A percentile compares a stretch with the other conserved stretches of the same genome.
Evolutionary conservation across 139 green algal genomes (phyloP).

Genomic region (Monoraphidium neglectum): DNA sequence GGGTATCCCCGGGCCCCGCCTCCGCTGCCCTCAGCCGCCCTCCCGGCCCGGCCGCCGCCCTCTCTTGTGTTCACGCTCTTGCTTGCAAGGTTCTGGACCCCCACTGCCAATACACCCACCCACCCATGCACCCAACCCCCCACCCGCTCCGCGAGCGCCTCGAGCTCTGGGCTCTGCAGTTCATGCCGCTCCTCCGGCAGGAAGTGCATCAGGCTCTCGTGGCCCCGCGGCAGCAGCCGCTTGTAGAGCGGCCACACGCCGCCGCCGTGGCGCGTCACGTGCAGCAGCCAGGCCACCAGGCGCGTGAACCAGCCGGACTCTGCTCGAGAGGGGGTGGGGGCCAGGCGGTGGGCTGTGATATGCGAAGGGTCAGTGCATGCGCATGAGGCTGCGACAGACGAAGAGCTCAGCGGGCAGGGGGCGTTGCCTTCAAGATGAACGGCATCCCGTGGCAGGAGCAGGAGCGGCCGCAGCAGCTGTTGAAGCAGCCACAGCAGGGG

Average conservation of each 20-base stretch:
- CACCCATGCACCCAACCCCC: no score
- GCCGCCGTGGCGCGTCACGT: slow-evolving; percentile 17
- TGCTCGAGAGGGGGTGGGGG: neutral
- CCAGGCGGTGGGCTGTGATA: no score
- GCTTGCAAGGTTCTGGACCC: no score
- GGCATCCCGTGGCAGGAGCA: neutral
- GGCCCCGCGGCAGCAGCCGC: slow-evolving; percentile 12
- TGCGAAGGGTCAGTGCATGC: no score
- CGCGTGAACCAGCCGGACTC: slow-evolving; percentile 40
- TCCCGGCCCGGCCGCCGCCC: no score
- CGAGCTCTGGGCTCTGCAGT: slow-evolving; percentile 18
- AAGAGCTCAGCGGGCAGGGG: neutral
- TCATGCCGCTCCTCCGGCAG: slow-evolving; percentile 16
- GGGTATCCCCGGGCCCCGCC: no score
- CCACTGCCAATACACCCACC: no score
- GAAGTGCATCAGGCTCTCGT: slow-evolving; percentile 47
- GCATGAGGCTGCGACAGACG: neutral
- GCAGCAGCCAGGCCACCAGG: slow-evolving; percentile 48
- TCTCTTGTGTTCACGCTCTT: no score
- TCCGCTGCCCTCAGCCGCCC: no score
- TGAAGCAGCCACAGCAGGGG: neutral
- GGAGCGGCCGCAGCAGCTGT: neutral
- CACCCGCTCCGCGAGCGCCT: slow-evolving; percentile 27
- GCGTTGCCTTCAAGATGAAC: neutral
- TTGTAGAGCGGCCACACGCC: slow-evolving; percentile 43